Conservation (phyloP, 345 rosid species). For the Turritis glabra region DNA sequence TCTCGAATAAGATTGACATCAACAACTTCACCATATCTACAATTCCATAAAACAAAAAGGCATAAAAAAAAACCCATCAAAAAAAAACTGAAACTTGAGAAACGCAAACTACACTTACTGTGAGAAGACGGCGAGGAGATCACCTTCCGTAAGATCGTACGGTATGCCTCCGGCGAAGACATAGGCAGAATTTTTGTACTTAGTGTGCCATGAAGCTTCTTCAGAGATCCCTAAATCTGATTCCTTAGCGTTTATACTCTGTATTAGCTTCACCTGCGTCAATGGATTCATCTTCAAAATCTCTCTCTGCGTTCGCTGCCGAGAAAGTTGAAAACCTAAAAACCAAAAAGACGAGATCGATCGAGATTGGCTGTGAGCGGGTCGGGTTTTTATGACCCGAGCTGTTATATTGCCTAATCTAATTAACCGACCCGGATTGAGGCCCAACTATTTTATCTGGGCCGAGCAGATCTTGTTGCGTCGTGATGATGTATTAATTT, state of each 20-base stretch:
- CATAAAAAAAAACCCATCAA: neutral
- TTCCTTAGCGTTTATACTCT: slow-evolving; percentile 73
- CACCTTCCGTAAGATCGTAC: slow-evolving; percentile 94
- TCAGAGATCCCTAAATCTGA: slow-evolving; percentile 80
- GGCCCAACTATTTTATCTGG: slow-evolving; percentile 6
- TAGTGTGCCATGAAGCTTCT: slow-evolving; percentile 94
- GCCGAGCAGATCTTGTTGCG: neutral
- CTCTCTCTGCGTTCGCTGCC: slow-evolving; percentile 20
- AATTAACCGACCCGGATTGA: neutral
- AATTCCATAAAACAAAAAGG: neutral
- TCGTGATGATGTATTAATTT: too few species aligned
- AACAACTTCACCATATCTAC: slow-evolving; percentile 80
- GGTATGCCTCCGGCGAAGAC: slow-evolving; percentile 83
- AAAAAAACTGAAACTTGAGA: neutral
- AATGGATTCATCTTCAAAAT: slow-evolving; percentile 66
- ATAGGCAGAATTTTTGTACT: slow-evolving; percentile 85
- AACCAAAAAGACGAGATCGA: neutral
- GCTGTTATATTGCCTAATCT: neutral
- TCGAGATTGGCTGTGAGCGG: neutral
- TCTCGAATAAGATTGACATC: slow-evolving; percentile 91
- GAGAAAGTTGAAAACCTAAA: slow-evolving; percentile 11
- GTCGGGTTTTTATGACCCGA: slow-evolving; percentile 14
- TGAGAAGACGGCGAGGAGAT: slow-evolving; percentile 88
- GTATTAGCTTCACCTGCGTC: slow-evolving; percentile 77
- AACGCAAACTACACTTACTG: slow-evolving; percentile 50